Conservation (phyloP, 768 basidiomycete genomes). For the Leccinellum luteum region DNA sequence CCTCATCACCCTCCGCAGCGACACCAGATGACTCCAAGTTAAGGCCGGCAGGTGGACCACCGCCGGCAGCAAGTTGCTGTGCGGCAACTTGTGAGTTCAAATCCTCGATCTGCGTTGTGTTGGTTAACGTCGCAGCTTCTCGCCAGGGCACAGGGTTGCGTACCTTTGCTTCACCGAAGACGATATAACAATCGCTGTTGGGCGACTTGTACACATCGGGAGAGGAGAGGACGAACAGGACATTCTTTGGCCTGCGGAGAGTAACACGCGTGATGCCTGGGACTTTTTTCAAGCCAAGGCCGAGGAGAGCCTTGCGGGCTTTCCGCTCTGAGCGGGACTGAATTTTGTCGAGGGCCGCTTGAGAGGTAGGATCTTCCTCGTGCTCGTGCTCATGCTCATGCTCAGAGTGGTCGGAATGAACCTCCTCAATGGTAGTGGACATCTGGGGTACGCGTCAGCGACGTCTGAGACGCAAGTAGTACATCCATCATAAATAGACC, state of each 20-base stretch:
- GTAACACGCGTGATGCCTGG: slow-evolving; percentile 93
- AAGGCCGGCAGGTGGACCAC: slow-evolving; percentile 42
- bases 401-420: slow-evolving; percentile 76
- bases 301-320: slow-evolving; percentile 88
- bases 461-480: slow-evolving; percentile 25
- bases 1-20: slow-evolving; percentile 55
- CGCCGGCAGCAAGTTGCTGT: slow-evolving; percentile 66
- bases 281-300: slow-evolving; percentile 90
- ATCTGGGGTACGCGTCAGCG: slow-evolving; percentile 44
- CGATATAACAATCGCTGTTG: slow-evolving; percentile 97
- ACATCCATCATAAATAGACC: slow-evolving; percentile 29
- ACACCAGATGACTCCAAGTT: slow-evolving; percentile 50
- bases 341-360: slow-evolving; percentile 86
- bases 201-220: slow-evolving; percentile 98
- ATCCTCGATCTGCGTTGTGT: slow-evolving; percentile 67
- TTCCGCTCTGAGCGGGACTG: slow-evolving; percentile 94
- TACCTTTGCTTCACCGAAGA: slow-evolving; percentile 97
- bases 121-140: neutral
- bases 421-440: slow-evolving; percentile 79
- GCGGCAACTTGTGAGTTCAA: slow-evolving; percentile 80
- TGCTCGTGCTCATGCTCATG: slow-evolving; percentile 61
- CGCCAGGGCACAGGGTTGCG: slow-evolving; percentile 11
- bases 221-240: slow-evolving; percentile 87
- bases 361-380: slow-evolving; percentile 82
- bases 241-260: slow-evolving; percentile 91